A percentile compares a stretch with the other conserved stretches of the same genome.
Conservation (phyloP, 176 grass and related monocot genomes). For the Oryza brachyantha region DNA sequence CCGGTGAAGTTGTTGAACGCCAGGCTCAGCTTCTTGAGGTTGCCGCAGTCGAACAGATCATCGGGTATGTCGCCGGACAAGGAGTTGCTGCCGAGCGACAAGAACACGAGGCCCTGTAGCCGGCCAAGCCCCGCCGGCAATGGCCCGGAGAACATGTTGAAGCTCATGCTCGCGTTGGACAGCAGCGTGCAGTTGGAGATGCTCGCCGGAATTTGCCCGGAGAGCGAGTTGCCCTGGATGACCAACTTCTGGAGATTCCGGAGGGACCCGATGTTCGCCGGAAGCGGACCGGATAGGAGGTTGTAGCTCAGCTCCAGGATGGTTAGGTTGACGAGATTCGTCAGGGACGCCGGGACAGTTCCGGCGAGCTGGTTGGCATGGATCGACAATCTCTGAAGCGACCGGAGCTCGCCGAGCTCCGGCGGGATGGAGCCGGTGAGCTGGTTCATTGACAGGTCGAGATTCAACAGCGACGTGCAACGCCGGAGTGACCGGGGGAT, state of each 20-base stretch:
- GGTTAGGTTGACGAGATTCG: conserved; percentile 56
- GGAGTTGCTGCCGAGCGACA: conserved; percentile 22
- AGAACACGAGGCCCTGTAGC: conserved; percentile 44
- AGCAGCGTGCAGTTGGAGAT: conserved; percentile 70
- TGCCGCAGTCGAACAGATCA: conserved; percentile 62
- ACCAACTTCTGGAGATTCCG: conserved; percentile 38
- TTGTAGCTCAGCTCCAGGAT: conserved; percentile 53
- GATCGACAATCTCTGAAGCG: conserved; percentile 44
- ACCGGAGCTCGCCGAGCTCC: conserved; percentile 66
- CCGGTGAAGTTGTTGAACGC: conserved; percentile 50
- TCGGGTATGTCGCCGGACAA: conserved; percentile 58
- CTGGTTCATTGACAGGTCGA: conserved; percentile 51
- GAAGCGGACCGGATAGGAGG: conserved; percentile 55
- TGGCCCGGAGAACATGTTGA: conserved; percentile 50
- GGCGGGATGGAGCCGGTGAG: conserved; percentile 54
- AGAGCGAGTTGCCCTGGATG: conserved; percentile 41
- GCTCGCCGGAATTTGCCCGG: conserved; percentile 57
- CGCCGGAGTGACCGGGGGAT: conserved; percentile 58
- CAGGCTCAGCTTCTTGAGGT: conserved; percentile 40
- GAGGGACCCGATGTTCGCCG: conserved; percentile 51
- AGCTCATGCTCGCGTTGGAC: conserved; percentile 50
- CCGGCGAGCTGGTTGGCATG: conserved; percentile 59
- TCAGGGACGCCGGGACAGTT: conserved; percentile 47
- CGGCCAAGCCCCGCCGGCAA: conserved; percentile 53
- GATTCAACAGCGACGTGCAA: conserved; percentile 37